Evolutionary conservation across 148 eudicot species (phyloP).

Genomic region (Euryodendron excelsum): DNA sequence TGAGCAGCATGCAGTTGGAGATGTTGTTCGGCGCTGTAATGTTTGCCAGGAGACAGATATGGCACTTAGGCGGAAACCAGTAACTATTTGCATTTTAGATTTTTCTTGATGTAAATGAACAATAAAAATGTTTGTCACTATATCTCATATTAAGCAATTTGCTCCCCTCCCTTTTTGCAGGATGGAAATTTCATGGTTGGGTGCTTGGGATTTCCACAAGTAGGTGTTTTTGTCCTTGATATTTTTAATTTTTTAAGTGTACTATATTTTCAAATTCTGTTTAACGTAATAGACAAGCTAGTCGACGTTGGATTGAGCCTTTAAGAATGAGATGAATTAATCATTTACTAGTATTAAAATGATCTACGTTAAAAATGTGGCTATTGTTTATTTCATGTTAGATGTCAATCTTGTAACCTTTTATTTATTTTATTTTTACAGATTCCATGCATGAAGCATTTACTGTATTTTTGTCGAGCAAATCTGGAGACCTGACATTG

Average conservation of each 20-base stretch:
- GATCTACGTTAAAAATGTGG: too few species aligned
- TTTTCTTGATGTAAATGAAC: not conserved
- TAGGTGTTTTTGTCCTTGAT: slow-evolving; percentile 27
- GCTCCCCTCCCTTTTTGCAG: slow-evolving; percentile 44
- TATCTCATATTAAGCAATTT: not conserved
- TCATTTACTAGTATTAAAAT: not conserved
- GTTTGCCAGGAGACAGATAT: slow-evolving; percentile 76
- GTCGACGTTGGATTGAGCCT: not conserved
- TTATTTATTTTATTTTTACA: not conserved
- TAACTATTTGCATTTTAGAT: slow-evolving; percentile 24
- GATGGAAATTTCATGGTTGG: slow-evolving; percentile 98
- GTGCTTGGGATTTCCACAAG: slow-evolving; percentile 91
- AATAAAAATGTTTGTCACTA: not conserved
- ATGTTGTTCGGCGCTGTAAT: slow-evolving; percentile 63
- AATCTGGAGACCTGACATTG: not conserved
- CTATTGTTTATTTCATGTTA: not conserved
- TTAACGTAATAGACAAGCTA: not conserved
- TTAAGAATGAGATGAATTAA: not conserved
- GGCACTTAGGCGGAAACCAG: slow-evolving; percentile 82
- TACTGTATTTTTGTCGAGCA: not conserved
- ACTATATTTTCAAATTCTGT: not conserved
- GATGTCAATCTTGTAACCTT: not conserved
- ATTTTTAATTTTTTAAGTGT: not conserved
- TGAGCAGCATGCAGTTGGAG: slow-evolving; percentile 59
- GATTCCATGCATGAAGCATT: not conserved